Conservation (phyloP, 768 basidiomycete species). For the Leucosporidium creatinivorum region DNA sequence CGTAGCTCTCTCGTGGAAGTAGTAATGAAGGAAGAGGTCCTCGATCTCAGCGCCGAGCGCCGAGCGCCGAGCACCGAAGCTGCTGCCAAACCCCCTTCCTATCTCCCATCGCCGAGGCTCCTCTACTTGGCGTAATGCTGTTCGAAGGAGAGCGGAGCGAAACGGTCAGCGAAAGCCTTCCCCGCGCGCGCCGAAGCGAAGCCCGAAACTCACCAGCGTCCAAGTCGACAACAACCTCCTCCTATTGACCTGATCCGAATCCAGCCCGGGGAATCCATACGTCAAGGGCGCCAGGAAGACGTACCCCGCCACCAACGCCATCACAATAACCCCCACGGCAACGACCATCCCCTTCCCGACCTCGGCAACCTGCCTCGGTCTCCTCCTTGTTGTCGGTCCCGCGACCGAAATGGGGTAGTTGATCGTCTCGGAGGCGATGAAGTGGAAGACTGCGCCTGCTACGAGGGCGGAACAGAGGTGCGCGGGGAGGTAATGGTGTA, state of each 20-base stretch:
- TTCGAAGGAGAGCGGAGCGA: background rate
- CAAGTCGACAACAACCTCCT: conserved; percentile 77
- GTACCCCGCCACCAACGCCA: conserved; percentile 48
- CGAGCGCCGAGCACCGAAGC: too few relatives aligned
- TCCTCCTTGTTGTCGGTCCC: conserved; percentile 22
- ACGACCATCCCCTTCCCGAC: conserved; percentile 54
- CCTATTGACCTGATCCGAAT: conserved; percentile 74
- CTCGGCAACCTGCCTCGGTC: conserved; percentile 54
- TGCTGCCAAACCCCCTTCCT: too few relatives aligned
- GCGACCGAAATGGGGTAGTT: conserved; percentile 36
- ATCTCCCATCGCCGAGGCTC: background rate
- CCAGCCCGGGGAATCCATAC: conserved; percentile 88
- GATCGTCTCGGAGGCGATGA: conserved; percentile 35
- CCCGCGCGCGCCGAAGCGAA: background rate
- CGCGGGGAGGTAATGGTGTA: conserved; percentile 89
- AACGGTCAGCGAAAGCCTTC: background rate
- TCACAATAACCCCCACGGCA: conserved; percentile 54
- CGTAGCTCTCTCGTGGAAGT: too few relatives aligned
- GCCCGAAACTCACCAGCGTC: conserved; percentile 55
- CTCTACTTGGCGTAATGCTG: conserved; percentile 4
- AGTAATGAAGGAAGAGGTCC: too few relatives aligned
- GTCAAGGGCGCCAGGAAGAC: conserved; percentile 79
- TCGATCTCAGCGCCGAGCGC: too few relatives aligned
- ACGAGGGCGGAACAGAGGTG: conserved; percentile 78
- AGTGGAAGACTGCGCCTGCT: conserved; percentile 80